Base-by-base conservation (phyloP, 176 grass and related monocot genomes). In the Paspalum notatum region DNA sequence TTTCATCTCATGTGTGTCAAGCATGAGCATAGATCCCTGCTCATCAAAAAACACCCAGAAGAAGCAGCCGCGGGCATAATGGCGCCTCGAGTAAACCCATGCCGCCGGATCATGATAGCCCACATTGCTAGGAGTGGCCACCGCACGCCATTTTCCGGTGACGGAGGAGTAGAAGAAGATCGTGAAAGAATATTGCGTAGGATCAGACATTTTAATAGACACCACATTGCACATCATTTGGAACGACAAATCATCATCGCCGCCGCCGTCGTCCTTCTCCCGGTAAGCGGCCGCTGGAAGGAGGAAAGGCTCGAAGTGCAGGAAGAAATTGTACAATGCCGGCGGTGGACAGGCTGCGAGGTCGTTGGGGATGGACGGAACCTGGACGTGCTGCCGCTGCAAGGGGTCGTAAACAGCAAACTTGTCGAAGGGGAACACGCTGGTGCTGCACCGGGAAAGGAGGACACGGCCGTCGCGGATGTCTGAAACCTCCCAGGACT, bases 151-250 rank as follows among this genome's bases (percentile, higher is more conserved):
- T 14, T 49, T 9, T 49, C 48, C 58, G 12, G 38, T 47, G 9
- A 15, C 18, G 5, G 84, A 86, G 11, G 76, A 86, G 84, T 73
- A 80, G 49, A 80, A 25, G 40, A 74, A 85, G 66, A 39, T 0
- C 18, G 41, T n/a, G n/a, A n/a, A n/a, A n/a, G n/a, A n/a, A n/a
- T n/a, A n/a, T n/a, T n/a, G n/a, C n/a, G n/a, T n/a, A n/a, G n/a
- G n/a, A n/a, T n/a, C 59, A 3, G 73, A 1, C 76, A 57, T 74
- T 0, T 9, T 54, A 14, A 12, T 38, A 0, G 45, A 72, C 8
- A 47, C 7, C 66, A 47, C 68, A 24, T 38, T 57, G 49, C 68
- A 66, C 18, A 80, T 47, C 50, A 86, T 68, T 25, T 41, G 42
- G 42, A 86, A 47, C 6, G 25, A 64, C 26, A 63, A 65, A 7